Base-by-base conservation (phyloP, 805 yeast genomes). In the Tetrapisispora nanseiensis region DNA sequence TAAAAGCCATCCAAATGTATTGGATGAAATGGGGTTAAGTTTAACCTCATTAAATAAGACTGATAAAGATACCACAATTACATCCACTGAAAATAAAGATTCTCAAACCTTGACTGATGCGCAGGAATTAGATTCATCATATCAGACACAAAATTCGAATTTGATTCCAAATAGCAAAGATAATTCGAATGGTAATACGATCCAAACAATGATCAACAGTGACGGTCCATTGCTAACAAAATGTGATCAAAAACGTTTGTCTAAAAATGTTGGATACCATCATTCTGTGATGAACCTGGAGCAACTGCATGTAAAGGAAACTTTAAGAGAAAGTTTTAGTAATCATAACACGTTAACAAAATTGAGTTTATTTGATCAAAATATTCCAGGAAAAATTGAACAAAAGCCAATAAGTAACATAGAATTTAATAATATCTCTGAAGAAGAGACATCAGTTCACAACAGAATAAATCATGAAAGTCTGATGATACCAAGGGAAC, bases 241-340 rank as follows among this genome's bases (percentile, higher is more conserved):
- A 39, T 39, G 52, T 3, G 30, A 48, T 12, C 50, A 57, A 39
- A 52, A 52, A 20, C 47, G 52, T 11, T 45, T 59, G n/a, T 52
- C 61, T 2, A 52, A 54, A 40, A 56, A 55, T 1, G 45, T 57
- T 21, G 56, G 56, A 37, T 45, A 52, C 4, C 56, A 61, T 8
- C 51, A 51, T 40, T 59, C 64, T 7, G 56, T 56, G 19, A 54
- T 59, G 57, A 61, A 59, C 44, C 48, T 59, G 41, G 47, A 51
- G 33, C 63, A 59, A 42, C 51, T 59, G 39, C 55, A 57, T 21
- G 45, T 49, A 36, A 59, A 57, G 37, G 58, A 49, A 29, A 43
- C 52, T 23, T 55, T 50, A 4, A 48, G 56, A 33, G 59, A 51
- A 37, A 50, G 45, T 15, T 43, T 42, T 5, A 47, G 45, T n/a